phyloP scores from a whole-genome alignment of 805 yeast species.

The Starmerella bombicola region DNA sequence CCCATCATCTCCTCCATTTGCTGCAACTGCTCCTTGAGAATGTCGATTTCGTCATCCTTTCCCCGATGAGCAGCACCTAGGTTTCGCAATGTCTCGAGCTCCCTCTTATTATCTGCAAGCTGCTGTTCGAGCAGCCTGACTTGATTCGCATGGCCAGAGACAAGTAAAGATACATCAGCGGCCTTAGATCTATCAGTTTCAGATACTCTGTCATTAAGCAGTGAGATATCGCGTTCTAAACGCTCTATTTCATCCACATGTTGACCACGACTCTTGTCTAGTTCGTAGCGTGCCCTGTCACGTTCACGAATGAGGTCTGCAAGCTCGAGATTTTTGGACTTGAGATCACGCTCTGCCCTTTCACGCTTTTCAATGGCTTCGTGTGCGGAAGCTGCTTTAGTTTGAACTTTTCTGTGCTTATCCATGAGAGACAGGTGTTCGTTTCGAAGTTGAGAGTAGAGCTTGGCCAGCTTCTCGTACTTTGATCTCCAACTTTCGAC shows the following conservation, averaged over 20 bases:
- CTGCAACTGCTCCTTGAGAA: conserved; percentile 50
- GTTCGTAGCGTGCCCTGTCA: conserved; percentile 73
- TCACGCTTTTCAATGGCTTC: conserved; percentile 80
- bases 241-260: conserved; percentile 54
- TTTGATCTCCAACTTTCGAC: conserved; percentile 66
- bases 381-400: conserved; percentile 79
- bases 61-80: conserved; percentile 33
- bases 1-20: conserved; percentile 59
- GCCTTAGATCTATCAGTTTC: conserved; percentile 52
- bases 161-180: conserved; percentile 44
- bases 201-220: conserved; percentile 44
- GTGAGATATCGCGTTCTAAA: conserved; percentile 51
- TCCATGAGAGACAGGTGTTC: conserved; percentile 73
- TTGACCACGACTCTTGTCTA: conserved; percentile 55
- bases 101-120: conserved; percentile 21
- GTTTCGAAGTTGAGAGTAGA: conserved; percentile 81
- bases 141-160: conserved; percentile 21
- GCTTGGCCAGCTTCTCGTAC: conserved; percentile 77
- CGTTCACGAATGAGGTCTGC: conserved; percentile 84
- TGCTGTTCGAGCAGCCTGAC: conserved; percentile 17
- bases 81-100: conserved; percentile 26
- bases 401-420: conserved; percentile 68
- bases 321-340: conserved; percentile 71
- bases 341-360: conserved; percentile 66
- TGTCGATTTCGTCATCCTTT: conserved; percentile 67